These are phyloP conservation scores for Pseudognaphalium luteoalbum DNA, from an alignment of 129 eudicot species.

Conservation along the genomic window DNA sequence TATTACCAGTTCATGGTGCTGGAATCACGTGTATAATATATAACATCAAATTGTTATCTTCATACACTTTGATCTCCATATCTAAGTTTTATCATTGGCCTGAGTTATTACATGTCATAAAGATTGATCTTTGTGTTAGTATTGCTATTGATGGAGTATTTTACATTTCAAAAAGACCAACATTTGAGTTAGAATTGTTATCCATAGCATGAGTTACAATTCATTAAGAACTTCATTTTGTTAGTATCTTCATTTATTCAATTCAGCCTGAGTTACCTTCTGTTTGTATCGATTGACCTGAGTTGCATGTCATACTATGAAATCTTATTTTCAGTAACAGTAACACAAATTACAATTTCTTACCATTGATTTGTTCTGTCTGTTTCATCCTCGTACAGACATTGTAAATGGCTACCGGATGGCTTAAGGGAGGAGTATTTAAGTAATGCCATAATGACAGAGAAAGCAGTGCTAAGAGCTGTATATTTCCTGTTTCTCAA, in stretches of 20 bases:
- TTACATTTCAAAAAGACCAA: not conserved
- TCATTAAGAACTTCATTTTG: not conserved
- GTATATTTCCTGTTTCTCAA: slow-evolving; percentile 30
- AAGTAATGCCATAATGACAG: slow-evolving; percentile 53
- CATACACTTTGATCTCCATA: not conserved
- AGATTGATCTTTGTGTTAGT: slow-evolving; percentile 13
- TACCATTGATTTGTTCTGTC: not conserved
- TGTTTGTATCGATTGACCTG: not conserved
- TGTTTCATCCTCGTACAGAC: slow-evolving; percentile 43
- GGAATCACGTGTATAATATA: not conserved
- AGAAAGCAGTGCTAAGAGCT: slow-evolving; percentile 68
- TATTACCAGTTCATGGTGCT: slow-evolving; percentile 10
- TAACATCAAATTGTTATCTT: not conserved
- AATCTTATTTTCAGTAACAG: not conserved
- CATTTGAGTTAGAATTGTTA: not conserved
- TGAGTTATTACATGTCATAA: slow-evolving; percentile 13
- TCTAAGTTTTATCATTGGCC: not conserved
- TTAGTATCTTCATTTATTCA: not conserved
- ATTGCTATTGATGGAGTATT: not conserved
- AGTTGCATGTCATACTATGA: slow-evolving; percentile 4
- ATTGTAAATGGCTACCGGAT: slow-evolving; percentile 71
- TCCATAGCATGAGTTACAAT: slow-evolving; percentile 1
- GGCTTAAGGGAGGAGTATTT: slow-evolving; percentile 64
- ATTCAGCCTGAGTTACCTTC: not conserved
- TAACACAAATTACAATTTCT: not conserved